Base-by-base conservation (phyloP, 495 filamentous ascomycete genomes). In the Aspergillus bridgeri region DNA sequence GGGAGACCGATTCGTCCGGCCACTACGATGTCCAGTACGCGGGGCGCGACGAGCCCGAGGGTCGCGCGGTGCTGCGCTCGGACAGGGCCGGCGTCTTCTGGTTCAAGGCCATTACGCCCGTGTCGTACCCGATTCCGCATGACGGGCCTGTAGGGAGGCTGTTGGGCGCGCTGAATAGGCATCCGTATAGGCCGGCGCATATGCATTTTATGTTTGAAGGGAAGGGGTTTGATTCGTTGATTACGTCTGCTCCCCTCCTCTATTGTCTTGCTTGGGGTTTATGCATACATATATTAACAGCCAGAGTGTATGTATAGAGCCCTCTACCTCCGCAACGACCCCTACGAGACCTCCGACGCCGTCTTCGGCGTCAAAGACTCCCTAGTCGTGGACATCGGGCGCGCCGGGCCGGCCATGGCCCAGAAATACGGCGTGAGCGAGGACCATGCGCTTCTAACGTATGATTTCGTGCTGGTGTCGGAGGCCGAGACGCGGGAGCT, bases 181-280 rank as follows among this genome's bases (percentile, higher is more conserved):
- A 96, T 75, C 83, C 86, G 58, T 96, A 84, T 75, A 75, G 92
- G 42, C 92, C 92, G 23, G 86, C 86, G 47, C 92, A 97, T 77
- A 86, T 96, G 80, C 92, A 96, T 75, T 96, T 96, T 66, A 94
- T 96, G 89, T 95, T 96, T 73, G 83, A 87, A 69, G 95, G 92
- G 78, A 75, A 79, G 71, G 91, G 86, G 0, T 96, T 86, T 70
- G 91, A 96, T 72, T 81, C 88, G 65, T 75, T 97, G 62, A 85
- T 96, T 63, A 97, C 92, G 88, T 91, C 72, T 59, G 86, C 82
- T 57, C 42, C 47, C 38, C 2, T 27, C 52, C 51, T 23, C 43
- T 43, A 47, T 62, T 27, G 54, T 46, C 20, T 27, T 11, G n/a
- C 15, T 23, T 38, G n/a, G n/a, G n/a, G n/a, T n/a, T n/a, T n/a